Percentiles rank a stretch among this genome's conserved stretches.
These are phyloP conservation scores for Metschnikowia henanensis DNA, from an alignment of 805 yeast genomes.

Conservation along the genomic window DNA sequence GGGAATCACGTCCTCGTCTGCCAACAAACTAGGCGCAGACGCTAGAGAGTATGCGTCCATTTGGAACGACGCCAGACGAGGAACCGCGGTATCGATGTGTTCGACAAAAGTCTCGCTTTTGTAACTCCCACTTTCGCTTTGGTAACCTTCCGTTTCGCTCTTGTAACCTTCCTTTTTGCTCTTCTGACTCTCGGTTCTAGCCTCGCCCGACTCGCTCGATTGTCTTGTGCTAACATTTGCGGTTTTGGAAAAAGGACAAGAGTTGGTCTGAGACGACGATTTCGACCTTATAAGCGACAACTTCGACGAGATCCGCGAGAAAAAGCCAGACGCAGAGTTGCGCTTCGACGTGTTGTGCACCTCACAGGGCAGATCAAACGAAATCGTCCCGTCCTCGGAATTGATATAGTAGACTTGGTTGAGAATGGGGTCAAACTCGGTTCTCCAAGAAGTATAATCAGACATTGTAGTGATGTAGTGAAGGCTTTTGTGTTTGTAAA, in stretches of 20 bases:
- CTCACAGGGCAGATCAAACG: slow-evolving; percentile 21
- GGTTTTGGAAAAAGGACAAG: not conserved
- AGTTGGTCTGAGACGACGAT: slow-evolving; percentile 2
- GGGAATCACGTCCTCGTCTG: not conserved
- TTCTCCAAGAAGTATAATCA: slow-evolving; percentile 9
- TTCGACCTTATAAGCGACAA: slow-evolving; percentile 13
- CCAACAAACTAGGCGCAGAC: not conserved
- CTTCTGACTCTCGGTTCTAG: not conserved
- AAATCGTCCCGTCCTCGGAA: slow-evolving; percentile 15
- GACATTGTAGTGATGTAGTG: not conserved
- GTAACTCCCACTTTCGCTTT: too few relatives aligned
- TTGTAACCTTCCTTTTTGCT: not conserved
- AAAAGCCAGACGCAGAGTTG: slow-evolving; percentile 4
- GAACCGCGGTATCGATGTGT: not conserved
- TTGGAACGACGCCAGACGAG: not conserved
- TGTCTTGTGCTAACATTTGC: not conserved
- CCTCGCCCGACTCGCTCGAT: not conserved
- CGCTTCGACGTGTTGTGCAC: slow-evolving; percentile 13
- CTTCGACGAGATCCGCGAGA: slow-evolving; percentile 13
- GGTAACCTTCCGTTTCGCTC: too few relatives aligned
- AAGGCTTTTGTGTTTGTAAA: too few relatives aligned
- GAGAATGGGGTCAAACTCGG: slow-evolving; percentile 17
- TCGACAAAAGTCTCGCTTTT: too few relatives aligned
- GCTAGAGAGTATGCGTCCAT: not conserved
- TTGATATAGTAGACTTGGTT: slow-evolving; percentile 18